These are phyloP conservation scores for Zygoascus sp. DNA, from an alignment of 1,139 yeast species.

Conservation along the genomic window DNA sequence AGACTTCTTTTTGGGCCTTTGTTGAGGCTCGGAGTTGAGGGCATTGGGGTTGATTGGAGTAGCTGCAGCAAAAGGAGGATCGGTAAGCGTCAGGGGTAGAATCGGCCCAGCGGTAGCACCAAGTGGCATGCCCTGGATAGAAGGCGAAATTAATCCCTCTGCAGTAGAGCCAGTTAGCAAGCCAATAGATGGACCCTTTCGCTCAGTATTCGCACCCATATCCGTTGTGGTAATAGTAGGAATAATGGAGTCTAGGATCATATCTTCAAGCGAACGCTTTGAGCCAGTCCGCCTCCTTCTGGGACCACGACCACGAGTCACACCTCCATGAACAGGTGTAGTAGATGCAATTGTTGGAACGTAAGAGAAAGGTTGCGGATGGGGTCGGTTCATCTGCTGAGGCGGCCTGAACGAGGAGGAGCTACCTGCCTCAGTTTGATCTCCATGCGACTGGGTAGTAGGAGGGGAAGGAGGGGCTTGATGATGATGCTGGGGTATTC, in stretches of 20 bases:
- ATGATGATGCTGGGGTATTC: background rate
- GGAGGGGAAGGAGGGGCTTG: conserved; percentile 8
- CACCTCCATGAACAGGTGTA: conserved; percentile 4
- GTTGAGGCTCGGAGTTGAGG: conserved; percentile 39
- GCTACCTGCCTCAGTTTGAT: background rate
- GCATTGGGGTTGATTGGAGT: conserved; percentile 36
- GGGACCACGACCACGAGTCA: conserved; percentile 1
- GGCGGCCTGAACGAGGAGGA: background rate
- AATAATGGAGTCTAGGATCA: conserved; percentile 27
- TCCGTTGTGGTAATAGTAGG: conserved; percentile 24
- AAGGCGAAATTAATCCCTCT: conserved; percentile 1
- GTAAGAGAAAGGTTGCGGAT: conserved; percentile 4
- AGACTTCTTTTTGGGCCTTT: conserved; percentile 55
- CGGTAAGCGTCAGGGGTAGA: conserved; percentile 30
- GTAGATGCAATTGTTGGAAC: conserved; percentile 11
- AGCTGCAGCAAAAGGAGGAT: conserved; percentile 35
- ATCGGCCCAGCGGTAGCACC: conserved; percentile 17
- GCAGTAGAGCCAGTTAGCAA: conserved; percentile 3
- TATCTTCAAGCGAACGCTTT: conserved; percentile 31
- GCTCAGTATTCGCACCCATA: conserved; percentile 7
- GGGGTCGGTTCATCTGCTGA: background rate
- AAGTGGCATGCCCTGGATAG: background rate
- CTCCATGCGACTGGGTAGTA: background rate
- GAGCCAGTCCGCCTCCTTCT: conserved; percentile 29
- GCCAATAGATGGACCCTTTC: conserved; percentile 3